These are phyloP conservation scores for Fusarium camptoceras DNA, from an alignment of 2,329 filamentous ascomycete species.

Conservation along the genomic window DNA sequence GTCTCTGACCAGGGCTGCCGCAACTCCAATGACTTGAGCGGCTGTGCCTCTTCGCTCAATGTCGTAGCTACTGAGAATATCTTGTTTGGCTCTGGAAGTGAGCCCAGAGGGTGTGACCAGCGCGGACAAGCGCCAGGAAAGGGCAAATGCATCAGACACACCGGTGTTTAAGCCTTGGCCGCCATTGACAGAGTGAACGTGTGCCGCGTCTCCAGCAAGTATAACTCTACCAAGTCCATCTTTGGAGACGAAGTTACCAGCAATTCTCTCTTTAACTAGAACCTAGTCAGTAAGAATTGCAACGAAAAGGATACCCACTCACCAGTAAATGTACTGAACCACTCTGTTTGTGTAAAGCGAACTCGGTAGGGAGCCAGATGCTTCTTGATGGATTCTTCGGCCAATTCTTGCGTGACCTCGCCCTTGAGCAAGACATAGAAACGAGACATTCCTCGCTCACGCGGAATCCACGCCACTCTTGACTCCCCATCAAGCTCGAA, in stretches of 20 bases:
- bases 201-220: constrained; percentile 67
- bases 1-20: constrained; percentile 59
- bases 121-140: constrained; percentile 63
- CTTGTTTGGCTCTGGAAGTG: not conserved
- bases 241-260: constrained; percentile 54
- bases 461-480: constrained; percentile 61
- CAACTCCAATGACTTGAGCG: constrained; percentile 59
- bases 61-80: constrained; percentile 58
- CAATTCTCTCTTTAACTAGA: constrained; percentile 57
- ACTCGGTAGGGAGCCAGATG: constrained; percentile 59
- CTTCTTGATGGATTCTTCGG: constrained; percentile 56
- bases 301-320: not conserved
- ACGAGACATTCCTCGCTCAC: constrained; percentile 59
- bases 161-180: constrained; percentile 71
- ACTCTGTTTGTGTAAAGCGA: constrained; percentile 59
- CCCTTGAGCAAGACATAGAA: constrained; percentile 62
- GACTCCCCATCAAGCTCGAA: constrained; percentile 60
- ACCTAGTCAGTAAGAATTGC: not conserved
- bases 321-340: constrained; percentile 64
- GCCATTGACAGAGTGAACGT: constrained; percentile 67
- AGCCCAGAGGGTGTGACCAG: constrained; percentile 44
- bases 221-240: constrained; percentile 59
- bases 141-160: constrained; percentile 65
- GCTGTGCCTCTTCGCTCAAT: constrained; percentile 58
- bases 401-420: constrained; percentile 55